Base-by-base conservation (phyloP, 75 land plant genomes). In the Isoetes taiwanensis region DNA sequence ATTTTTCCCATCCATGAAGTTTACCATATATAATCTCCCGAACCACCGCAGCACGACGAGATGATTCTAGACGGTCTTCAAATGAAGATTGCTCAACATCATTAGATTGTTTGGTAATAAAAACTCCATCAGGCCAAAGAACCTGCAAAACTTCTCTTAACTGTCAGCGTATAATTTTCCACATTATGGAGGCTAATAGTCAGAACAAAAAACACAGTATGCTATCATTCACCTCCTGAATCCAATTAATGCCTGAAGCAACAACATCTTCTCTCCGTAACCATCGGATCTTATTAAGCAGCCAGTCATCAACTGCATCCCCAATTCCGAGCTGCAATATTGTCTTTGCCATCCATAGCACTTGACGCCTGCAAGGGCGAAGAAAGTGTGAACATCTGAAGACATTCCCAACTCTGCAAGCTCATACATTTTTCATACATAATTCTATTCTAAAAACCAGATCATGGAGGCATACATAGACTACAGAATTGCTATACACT, bases 251-350 rank as follows among this genome's bases (percentile, higher is more conserved):
- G 25, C 67, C 80, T 52, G 80, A 80, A 57, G 96, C 96, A 62
- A 94, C 62, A 19, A 80, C 73, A 27, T 84, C 74, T 29, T 95
- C 99, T 62, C 63, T 80, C 28, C 99, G 74, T 34, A 94, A 62
- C 54, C 72, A 72, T 41, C 76, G 96, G 26, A 94, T 79, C 72
- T 85, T 82, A 28, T 71, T 83, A 63, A 94, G 69, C 30, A 94
- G 41, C 96, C 96, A 94, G 60, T 94, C 99, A 72, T 94, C 99
- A 59, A 94, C 61, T 17, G 99, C 99, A 82, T 94, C 99, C 26
- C 96, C 99, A 90, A 94, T 89, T 61, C 99, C 99, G 26, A 94
- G 55, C 63, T 94, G 99, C 56, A 94, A 59, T 24, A 94, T 59
- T 48, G 85, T 96, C 64, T 89, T 94, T 6, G 84, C 96, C 62